Base-by-base conservation (phyloP, 2,329 filamentous ascomycete genomes). In the Verticillium tricorpus region DNA sequence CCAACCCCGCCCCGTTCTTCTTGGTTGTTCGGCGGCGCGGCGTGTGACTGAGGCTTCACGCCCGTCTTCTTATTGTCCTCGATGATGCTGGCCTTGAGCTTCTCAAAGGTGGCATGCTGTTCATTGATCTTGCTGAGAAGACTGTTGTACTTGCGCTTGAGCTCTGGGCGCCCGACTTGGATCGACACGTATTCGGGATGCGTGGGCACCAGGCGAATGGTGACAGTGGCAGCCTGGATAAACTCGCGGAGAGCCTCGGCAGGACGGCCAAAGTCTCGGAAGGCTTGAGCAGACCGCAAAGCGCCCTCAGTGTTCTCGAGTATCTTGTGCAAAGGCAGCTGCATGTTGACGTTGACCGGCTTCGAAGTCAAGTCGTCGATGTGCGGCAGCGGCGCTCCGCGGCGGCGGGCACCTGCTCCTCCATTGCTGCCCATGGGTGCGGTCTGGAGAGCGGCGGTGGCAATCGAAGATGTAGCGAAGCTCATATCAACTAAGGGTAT, bases 171-270 rank as follows among this genome's bases (percentile, higher is more conserved):
- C 57, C 87, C 85, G 40, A 76, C 76, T 67, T 86, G 84, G 62
- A 93, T 78, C 59, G 83, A 80, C 32, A 86, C 84, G 73, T 87
- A 96, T 64, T 94, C 91, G 61, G 84, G 86, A 72, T 96, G 92
- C 39, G 82, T 82, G 2, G 91, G 90, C 31, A 98, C 88, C 52
- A 88, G 79, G 61, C 94, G 88, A 58, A 93, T 82, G 15, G 90
- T 85, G 61, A 97, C 89, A 62, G 93, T 88, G 63, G 85, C 93
- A 12, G 93, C 91, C 65, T 89, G 86, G 62, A 98, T 83, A 71
- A 94, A 98, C 64, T 96, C 91, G 66, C 90, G 85, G 61, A 96
- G 89, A 3, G 93, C 93, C 40, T 87, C 75, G 70, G 95, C 92
- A 5, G 88, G 85, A 39, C 87, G 81, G 31, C 85, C 79, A 75